phyloP scores from a whole-genome alignment of 306 rosid genomes.

The Hippophae rhamnoides region DNA sequence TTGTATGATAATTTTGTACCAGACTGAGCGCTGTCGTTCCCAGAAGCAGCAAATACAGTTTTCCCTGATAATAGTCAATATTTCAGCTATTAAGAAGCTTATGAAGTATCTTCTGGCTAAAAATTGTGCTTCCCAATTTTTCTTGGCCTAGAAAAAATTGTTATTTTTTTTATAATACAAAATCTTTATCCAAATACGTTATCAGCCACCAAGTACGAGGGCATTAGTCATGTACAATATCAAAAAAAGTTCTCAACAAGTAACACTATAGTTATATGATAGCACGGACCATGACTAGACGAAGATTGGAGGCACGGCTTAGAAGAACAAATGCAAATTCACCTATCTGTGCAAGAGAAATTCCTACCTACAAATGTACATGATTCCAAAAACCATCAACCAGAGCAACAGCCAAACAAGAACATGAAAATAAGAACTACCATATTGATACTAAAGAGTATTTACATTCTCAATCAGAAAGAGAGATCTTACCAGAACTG shows the following conservation, averaged over 20 bases:
- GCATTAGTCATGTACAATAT: background rate
- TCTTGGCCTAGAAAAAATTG: no score
- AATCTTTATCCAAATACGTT: no score
- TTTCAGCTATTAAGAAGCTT: slow-evolving; percentile 2
- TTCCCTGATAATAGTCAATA: slow-evolving; percentile 35
- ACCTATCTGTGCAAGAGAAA: slow-evolving; percentile 97
- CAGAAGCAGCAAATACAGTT: slow-evolving; percentile 46
- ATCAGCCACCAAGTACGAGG: background rate
- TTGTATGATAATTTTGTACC: slow-evolving; percentile 22
- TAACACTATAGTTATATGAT: background rate
- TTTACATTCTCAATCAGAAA: no score
- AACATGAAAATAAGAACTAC: background rate
- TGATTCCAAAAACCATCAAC: slow-evolving; percentile 21
- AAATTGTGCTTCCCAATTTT: background rate
- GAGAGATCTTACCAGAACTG: slow-evolving; percentile 69
- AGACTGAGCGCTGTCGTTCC: slow-evolving; percentile 58
- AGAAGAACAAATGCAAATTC: slow-evolving; percentile 98
- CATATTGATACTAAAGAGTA: background rate
- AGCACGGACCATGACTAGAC: slow-evolving; percentile 80
- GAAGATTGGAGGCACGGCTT: slow-evolving; percentile 96
- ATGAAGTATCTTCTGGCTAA: slow-evolving; percentile 2
- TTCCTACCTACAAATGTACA: slow-evolving; percentile 75
- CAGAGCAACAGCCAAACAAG: background rate
- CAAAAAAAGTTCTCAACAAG: slow-evolving; percentile 5
- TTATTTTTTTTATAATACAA: no score